Conservation (phyloP, 2,329 filamentous ascomycete genomes). For the Lecanoromycetidae sp. region DNA sequence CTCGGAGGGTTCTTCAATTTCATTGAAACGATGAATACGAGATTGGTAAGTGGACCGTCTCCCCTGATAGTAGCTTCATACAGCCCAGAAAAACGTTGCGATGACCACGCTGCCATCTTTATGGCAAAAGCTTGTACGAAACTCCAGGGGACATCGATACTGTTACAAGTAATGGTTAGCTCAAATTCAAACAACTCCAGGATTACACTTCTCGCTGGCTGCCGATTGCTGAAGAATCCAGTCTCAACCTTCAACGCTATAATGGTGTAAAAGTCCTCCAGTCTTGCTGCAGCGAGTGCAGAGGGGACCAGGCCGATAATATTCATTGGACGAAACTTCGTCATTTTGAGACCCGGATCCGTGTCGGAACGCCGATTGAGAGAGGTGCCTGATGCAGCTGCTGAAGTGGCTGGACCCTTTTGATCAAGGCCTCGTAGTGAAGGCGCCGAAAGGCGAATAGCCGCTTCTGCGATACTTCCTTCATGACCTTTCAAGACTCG, state of each 20-base stretch:
- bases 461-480: too few relatives aligned
- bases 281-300: not conserved
- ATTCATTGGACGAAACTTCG: not conserved
- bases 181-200: not conserved
- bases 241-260: conserved; percentile 2
- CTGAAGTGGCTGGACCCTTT: too few relatives aligned
- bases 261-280: conserved; percentile 6
- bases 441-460: too few relatives aligned
- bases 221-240: not conserved
- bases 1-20: not conserved
- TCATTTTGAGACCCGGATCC: too few relatives aligned
- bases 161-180: not conserved
- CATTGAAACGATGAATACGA: not conserved
- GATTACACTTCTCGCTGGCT: not conserved
- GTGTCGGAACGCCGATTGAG: too few relatives aligned
- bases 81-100: not conserved
- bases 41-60: not conserved
- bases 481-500: not conserved
- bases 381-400: too few relatives aligned
- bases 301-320: not conserved
- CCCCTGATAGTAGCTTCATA: not conserved
- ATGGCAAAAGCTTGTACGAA: conserved; percentile 1
- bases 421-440: too few relatives aligned
- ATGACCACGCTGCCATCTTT: not conserved
- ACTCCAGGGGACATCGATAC: not conserved